These are phyloP conservation scores for Paramecium caudatum DNA, from an alignment of 73 alveolate species.

Conservation along the genomic window DNA sequence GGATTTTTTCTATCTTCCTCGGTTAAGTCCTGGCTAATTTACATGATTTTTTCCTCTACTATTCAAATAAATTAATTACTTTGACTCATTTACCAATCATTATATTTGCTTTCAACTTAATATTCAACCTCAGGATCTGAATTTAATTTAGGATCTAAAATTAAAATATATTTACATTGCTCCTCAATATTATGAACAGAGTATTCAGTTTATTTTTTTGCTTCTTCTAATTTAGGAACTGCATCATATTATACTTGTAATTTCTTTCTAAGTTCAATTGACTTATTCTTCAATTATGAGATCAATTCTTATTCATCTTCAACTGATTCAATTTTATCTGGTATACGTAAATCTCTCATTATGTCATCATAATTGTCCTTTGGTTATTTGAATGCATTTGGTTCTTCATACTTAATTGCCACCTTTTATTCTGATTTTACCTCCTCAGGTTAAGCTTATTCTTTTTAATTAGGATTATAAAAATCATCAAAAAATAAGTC, in stretches of 20 bases:
- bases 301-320: slow-evolving; percentile 8
- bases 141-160: background rate
- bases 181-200: background rate
- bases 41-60: background rate
- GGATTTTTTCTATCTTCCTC: slow-evolving; percentile 6
- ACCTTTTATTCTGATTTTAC: background rate
- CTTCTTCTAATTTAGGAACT: slow-evolving; percentile 29
- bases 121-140: background rate
- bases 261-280: slow-evolving; percentile 20
- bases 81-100: slow-evolving; percentile 4
- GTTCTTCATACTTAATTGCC: background rate
- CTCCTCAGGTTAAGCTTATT: background rate
- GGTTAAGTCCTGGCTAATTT: background rate
- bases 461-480: background rate
- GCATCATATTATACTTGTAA: slow-evolving; percentile 37
- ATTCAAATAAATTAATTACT: no score
- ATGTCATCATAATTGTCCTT: background rate
- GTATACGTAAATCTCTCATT: background rate
- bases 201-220: background rate
- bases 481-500: background rate
- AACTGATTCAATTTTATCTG: background rate
- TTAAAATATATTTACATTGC: background rate
- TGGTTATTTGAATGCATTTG: background rate
- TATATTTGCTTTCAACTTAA: background rate
- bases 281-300: background rate